Evolutionary conservation across 2,329 filamentous ascomycete species (phyloP).

Genomic region (Beauveria sp.): DNA sequence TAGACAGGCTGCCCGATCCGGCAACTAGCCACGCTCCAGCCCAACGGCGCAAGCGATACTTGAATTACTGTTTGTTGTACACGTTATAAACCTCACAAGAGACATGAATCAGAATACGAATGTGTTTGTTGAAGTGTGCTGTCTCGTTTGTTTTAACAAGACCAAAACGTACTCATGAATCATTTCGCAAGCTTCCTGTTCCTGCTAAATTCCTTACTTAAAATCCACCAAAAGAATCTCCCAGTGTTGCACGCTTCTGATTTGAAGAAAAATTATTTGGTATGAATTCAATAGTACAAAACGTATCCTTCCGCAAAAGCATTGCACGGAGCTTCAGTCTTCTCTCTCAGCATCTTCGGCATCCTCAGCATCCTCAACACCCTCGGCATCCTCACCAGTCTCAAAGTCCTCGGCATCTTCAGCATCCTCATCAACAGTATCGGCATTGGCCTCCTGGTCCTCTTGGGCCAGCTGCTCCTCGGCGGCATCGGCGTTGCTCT

Average conservation of each 20-base stretch:
- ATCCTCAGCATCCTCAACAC: neutral
- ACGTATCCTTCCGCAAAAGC: neutral
- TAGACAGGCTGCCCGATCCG: neutral
- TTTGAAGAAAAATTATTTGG: neutral
- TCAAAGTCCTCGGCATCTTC: slow-evolving; percentile 12
- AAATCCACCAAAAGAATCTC: neutral
- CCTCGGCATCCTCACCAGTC: neutral
- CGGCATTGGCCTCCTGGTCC: slow-evolving; percentile 16
- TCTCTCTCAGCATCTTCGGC: neutral
- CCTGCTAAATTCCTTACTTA: neutral
- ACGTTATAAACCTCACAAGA: too few relatives aligned
- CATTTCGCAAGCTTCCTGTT: neutral
- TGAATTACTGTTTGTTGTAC: too few relatives aligned
- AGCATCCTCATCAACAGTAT: slow-evolving; percentile 13
- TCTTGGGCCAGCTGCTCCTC: slow-evolving; percentile 18
- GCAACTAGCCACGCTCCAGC: neutral
- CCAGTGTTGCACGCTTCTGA: neutral
- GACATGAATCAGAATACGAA: neutral
- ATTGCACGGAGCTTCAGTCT: neutral
- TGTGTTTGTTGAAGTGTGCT: neutral
- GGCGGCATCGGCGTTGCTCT: slow-evolving; percentile 18
- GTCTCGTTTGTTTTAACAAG: neutral
- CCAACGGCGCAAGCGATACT: neutral
- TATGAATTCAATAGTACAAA: neutral
- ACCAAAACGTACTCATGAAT: neutral